A percentile compares a stretch with the other conserved stretches of the same genome.
Evolutionary conservation across 2,329 filamentous ascomycete species (phyloP).

Genomic region (Aureobasidium lini): DNA sequence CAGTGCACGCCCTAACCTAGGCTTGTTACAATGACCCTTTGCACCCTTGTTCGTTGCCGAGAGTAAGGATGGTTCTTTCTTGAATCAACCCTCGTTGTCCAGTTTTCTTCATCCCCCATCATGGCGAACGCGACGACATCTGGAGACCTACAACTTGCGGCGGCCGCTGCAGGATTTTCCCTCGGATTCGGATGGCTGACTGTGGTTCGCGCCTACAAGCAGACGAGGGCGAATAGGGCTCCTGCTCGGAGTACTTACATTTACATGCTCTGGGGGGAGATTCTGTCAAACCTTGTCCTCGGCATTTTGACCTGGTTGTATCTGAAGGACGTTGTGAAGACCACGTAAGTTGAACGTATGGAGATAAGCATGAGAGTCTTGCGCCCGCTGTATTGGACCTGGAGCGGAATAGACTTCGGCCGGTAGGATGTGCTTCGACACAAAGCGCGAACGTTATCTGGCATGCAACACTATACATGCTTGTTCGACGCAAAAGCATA

Average conservation of each 20-base stretch:
- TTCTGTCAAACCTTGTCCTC: conserved; percentile 37
- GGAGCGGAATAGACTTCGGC: no score
- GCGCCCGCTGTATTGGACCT: no score
- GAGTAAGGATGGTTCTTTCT: background rate
- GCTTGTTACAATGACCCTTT: background rate
- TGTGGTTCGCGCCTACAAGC: conserved; percentile 30
- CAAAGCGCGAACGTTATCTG: no score
- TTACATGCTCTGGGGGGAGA: conserved; percentile 41
- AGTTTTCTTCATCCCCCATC: background rate
- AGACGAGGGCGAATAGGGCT: conserved; percentile 21
- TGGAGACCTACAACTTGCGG: conserved; percentile 14
- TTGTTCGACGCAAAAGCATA: no score
- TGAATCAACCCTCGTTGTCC: background rate
- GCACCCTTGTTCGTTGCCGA: background rate
- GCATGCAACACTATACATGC: no score
- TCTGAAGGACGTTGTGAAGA: conserved; percentile 18
- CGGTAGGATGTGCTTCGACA: no score
- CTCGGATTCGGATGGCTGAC: conserved; percentile 37
- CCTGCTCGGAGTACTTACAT: conserved; percentile 19
- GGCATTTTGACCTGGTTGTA: conserved; percentile 33
- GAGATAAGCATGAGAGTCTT: background rate
- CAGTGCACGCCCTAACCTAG: background rate
- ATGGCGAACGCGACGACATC: conserved; percentile 3
- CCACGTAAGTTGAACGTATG: background rate
- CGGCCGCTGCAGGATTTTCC: conserved; percentile 29